phyloP scores from a whole-genome alignment of 345 rosid species.

The Hibiscus syriacus region DNA sequence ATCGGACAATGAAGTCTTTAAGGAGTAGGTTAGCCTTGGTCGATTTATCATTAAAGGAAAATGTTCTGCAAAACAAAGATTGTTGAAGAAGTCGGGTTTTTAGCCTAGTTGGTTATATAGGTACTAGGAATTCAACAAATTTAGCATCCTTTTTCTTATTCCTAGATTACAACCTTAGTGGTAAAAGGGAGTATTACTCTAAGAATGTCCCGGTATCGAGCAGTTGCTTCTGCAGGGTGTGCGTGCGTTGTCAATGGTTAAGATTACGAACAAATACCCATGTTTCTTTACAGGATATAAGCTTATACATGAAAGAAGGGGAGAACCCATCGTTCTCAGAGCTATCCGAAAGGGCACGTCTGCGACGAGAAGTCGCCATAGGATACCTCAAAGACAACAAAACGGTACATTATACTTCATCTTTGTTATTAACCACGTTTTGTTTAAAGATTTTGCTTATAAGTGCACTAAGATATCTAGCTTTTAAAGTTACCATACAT shows the following conservation, averaged over 20 bases:
- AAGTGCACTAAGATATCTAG: not conserved
- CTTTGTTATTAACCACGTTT: not conserved
- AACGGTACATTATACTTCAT: constrained; percentile 33
- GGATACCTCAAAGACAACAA: constrained; percentile 72
- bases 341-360: constrained; percentile 69
- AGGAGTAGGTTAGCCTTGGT: not conserved
- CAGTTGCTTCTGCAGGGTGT: too few relatives aligned
- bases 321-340: constrained; percentile 78
- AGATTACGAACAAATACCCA: too few relatives aligned
- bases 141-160: not conserved
- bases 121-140: not conserved
- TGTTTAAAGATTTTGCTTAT: not conserved
- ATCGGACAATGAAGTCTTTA: not conserved
- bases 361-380: constrained; percentile 80
- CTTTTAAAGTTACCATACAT: not conserved
- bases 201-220: too few relatives aligned
- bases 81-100: not conserved
- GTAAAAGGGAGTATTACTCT: too few relatives aligned
- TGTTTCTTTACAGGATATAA: constrained; percentile 46
- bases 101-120: not conserved
- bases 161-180: not conserved
- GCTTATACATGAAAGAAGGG: constrained; percentile 71
- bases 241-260: too few relatives aligned
- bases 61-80: not conserved
- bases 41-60: not conserved